These are phyloP conservation scores for Pythium insidiosum DNA, from an alignment of 352 stramenopile species.

Conservation along the genomic window DNA sequence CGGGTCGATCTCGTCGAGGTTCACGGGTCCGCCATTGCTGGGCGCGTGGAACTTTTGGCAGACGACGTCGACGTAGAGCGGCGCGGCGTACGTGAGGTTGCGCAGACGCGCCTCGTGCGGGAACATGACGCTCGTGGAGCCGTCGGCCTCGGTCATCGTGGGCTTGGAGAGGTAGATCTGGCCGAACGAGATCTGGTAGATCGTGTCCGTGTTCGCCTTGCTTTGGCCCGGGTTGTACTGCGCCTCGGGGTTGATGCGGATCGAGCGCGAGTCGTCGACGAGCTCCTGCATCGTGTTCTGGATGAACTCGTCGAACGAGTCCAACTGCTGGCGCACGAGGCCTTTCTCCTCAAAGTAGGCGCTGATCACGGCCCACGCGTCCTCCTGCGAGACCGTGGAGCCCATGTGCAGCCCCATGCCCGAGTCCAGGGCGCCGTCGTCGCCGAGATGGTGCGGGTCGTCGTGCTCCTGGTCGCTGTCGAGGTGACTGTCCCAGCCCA, in stretches of 20 bases:
- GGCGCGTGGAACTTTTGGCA: conserved; percentile 88
- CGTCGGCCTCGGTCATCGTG: conserved; percentile 96
- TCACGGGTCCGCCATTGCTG: conserved; percentile 39
- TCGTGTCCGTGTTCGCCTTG: conserved; percentile 87
- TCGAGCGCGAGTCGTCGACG: conserved; percentile 96
- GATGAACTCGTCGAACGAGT: conserved; percentile 99
- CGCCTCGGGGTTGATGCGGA: conserved; percentile 94
- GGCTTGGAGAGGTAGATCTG: conserved; percentile 98
- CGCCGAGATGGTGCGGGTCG: conserved; percentile 9
- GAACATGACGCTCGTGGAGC: conserved; percentile 97
- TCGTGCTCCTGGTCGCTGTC: conserved; percentile 53
- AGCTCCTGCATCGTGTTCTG: conserved; percentile 99
- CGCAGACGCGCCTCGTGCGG: conserved; percentile 97
- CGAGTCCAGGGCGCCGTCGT: conserved; percentile 1
- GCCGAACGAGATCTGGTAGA: conserved; percentile 96
- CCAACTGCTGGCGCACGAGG: conserved; percentile 98
- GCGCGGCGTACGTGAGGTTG: conserved; percentile 98
- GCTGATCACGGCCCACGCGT: conserved; percentile 98
- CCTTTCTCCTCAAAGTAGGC: conserved; percentile 99
- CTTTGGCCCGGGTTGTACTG: conserved; percentile 95
- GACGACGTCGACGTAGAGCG: conserved; percentile 98
- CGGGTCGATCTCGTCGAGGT: conserved; percentile 82
- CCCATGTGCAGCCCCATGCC: conserved; percentile 39
- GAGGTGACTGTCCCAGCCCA: conserved; percentile 68
- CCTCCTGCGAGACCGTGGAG: conserved; percentile 95